Evolutionary conservation across 345 rosid species (phyloP).

Genomic region (Odontarrhena argentea): DNA sequence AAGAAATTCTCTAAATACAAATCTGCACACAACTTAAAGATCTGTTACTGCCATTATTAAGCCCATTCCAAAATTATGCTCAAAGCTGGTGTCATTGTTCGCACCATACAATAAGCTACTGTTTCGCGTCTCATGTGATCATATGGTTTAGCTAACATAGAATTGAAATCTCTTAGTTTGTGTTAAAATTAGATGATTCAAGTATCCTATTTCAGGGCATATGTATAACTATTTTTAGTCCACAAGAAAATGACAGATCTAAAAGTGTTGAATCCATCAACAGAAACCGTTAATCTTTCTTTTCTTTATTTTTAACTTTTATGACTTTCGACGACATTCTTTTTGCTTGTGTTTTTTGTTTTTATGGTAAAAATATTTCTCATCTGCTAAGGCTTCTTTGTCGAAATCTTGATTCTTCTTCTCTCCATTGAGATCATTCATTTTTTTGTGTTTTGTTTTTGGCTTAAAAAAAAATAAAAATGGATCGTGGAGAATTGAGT

Average conservation of each 20-base stretch:
- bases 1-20: too few relatives aligned
- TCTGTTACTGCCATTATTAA: too few relatives aligned
- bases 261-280: constrained; percentile 25
- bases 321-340: neutral
- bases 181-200: constrained; percentile 6
- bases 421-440: neutral
- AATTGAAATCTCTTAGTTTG: neutral
- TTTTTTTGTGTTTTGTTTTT: neutral
- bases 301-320: neutral
- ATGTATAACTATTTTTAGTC: constrained; percentile 22
- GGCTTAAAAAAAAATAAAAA: neutral
- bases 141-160: constrained; percentile 7
- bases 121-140: neutral
- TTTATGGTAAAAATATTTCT: constrained; percentile 13
- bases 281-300: constrained; percentile 13
- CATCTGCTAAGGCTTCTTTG: constrained; percentile 1
- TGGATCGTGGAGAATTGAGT: constrained; percentile 40
- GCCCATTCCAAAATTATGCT: too few relatives aligned
- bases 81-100: too few relatives aligned
- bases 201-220: constrained; percentile 14
- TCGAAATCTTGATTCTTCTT: constrained; percentile 12
- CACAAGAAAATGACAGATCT: constrained; percentile 29
- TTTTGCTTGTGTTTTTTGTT: neutral
- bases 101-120: neutral
- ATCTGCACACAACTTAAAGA: too few relatives aligned